Percentiles rank a stretch among this genome's conserved stretches.
phyloP scores from a whole-genome alignment of 768 basidiomycete genomes.

The Lenzites betulinus region DNA sequence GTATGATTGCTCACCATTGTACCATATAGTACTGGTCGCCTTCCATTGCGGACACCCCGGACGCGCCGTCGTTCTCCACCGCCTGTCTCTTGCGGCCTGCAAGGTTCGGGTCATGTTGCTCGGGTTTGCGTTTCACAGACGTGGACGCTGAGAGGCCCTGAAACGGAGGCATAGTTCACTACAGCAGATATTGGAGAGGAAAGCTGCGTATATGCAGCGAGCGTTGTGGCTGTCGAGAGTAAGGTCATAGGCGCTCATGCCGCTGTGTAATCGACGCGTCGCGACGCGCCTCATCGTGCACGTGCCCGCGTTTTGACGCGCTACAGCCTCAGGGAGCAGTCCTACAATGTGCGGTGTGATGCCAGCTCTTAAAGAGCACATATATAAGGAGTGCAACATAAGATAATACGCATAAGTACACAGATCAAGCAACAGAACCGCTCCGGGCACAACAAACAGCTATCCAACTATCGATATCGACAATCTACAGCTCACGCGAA shows the following conservation, averaged over 20 bases:
- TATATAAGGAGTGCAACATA: background rate
- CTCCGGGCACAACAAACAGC: background rate
- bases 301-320: conserved; percentile 14
- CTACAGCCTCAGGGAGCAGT: no score
- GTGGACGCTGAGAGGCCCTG: background rate
- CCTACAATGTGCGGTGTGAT: no score
- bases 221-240: background rate
- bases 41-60: conserved; percentile 10
- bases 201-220: background rate
- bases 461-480: background rate
- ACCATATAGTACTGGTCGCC: conserved; percentile 67
- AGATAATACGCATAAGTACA: background rate
- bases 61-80: conserved; percentile 13
- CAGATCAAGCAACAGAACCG: background rate
- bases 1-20: conserved; percentile 56
- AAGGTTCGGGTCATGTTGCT: conserved; percentile 19
- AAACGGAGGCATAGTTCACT: conserved; percentile 21
- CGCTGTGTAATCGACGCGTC: conserved; percentile 17
- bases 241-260: background rate
- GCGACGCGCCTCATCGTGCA: conserved; percentile 15
- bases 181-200: background rate
- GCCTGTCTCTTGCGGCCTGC: conserved; percentile 27
- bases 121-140: conserved; percentile 27
- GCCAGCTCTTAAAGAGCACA: no score
- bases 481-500: conserved; percentile 23